These are phyloP conservation scores for Pisolithus tinctorius DNA, from an alignment of 768 basidiomycete species.

Conservation along the genomic window DNA sequence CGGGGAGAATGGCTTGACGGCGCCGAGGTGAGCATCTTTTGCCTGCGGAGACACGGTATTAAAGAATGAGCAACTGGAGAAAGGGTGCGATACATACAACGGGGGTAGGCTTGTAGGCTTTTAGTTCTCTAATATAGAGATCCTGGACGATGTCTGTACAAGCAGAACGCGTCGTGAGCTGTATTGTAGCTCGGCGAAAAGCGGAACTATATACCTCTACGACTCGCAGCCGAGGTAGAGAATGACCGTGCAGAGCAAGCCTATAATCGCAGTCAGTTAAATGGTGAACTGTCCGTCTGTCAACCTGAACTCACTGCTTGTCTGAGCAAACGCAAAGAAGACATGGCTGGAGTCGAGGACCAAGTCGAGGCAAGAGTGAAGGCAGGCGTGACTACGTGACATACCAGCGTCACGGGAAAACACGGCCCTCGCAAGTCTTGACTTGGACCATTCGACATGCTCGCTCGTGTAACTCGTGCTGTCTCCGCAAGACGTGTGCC, in stretches of 20 bases:
- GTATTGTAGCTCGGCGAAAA: slow-evolving; percentile 15
- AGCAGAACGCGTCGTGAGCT: slow-evolving; percentile 5
- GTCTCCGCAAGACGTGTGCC: slow-evolving; percentile 30
- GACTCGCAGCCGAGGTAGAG: slow-evolving; percentile 50
- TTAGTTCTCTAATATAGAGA: slow-evolving; percentile 84
- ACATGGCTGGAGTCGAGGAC: slow-evolving; percentile 39
- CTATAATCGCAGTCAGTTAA: not conserved
- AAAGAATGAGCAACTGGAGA: not conserved
- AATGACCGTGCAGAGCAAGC: slow-evolving; percentile 52
- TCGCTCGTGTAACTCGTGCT: slow-evolving; percentile 27
- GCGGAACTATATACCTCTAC: slow-evolving; percentile 48
- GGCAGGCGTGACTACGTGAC: not conserved
- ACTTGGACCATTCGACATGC: slow-evolving; percentile 12
- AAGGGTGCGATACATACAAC: slow-evolving; percentile 42
- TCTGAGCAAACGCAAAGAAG: slow-evolving; percentile 47
- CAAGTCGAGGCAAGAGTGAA: not conserved
- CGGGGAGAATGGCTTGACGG: slow-evolving; percentile 73
- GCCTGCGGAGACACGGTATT: slow-evolving; percentile 39
- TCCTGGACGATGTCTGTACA: slow-evolving; percentile 84
- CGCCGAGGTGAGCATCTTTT: slow-evolving; percentile 84
- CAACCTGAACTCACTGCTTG: slow-evolving; percentile 20
- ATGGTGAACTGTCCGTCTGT: not conserved
- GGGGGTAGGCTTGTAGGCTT: slow-evolving; percentile 75
- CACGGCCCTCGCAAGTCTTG: not conserved
- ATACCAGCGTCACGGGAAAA: not conserved